phyloP scores from a whole-genome alignment of 768 basidiomycete species.

The Rhodotorula kratochvilovae region DNA sequence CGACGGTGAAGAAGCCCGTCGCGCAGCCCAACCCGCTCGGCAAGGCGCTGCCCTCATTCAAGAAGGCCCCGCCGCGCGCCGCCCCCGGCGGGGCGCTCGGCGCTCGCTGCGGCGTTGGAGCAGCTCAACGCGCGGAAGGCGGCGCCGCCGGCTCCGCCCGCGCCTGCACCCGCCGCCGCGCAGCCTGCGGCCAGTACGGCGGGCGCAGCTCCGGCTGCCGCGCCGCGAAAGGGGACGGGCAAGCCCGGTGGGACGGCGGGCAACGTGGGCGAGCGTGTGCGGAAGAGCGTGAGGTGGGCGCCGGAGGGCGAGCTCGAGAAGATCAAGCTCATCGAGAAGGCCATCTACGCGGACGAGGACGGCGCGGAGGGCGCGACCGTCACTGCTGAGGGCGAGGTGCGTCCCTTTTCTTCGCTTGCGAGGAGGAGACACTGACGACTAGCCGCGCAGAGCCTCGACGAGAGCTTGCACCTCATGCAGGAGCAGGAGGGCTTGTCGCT shows the following conservation, averaged over 20 bases:
- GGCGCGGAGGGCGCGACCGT: neutral
- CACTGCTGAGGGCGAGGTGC: conserved; percentile 4
- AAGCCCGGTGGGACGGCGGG: neutral
- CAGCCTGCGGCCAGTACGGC: neutral
- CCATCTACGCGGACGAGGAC: neutral
- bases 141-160: neutral
- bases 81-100: neutral
- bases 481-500: conserved; percentile 27
- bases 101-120: neutral
- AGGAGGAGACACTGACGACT: neutral
- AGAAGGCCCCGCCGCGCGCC: neutral
- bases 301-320: conserved; percentile 15
- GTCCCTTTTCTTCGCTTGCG: neutral
- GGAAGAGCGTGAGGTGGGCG: conserved; percentile 22
- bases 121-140: neutral
- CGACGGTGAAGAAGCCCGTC: neutral
- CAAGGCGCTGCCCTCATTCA: conserved; percentile 15
- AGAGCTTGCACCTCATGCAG: conserved; percentile 16
- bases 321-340: conserved; percentile 8
- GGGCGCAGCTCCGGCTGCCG: neutral
- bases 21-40: neutral
- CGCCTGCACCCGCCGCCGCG: neutral
- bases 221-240: neutral
- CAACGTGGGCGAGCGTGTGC: neutral
- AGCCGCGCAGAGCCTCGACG: conserved; percentile 3